Conservation (phyloP, 495 filamentous ascomycete species). For the Astrothelium macrocarpum region DNA sequence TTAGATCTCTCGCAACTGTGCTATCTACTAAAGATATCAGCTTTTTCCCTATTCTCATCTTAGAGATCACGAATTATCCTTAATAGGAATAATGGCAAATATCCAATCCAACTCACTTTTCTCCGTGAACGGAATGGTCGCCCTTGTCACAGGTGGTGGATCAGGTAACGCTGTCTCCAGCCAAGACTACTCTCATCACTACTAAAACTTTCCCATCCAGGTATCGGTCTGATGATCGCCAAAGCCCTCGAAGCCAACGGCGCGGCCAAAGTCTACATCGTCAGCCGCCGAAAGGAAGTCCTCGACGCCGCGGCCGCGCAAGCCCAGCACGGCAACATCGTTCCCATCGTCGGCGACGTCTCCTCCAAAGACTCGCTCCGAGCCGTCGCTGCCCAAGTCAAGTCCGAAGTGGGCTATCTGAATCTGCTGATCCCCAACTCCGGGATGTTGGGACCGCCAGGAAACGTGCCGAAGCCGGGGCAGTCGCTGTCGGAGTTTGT, state of each 20-base stretch:
- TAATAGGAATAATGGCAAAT: constrained; percentile 2
- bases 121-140: constrained; percentile 51
- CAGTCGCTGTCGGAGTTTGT: constrained; percentile 19
- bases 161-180: constrained; percentile 33
- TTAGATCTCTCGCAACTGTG: not conserved
- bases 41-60: no score
- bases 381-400: constrained; percentile 27
- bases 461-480: constrained; percentile 6
- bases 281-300: constrained; percentile 47
- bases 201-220: constrained; percentile 26
- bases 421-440: constrained; percentile 26
- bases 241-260: constrained; percentile 54
- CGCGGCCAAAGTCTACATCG: constrained; percentile 57
- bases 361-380: constrained; percentile 35
- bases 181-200: not conserved
- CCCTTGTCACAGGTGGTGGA: constrained; percentile 53
- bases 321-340: constrained; percentile 27
- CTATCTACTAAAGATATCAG: no score
- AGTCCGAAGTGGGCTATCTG: constrained; percentile 33
- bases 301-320: constrained; percentile 18
- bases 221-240: constrained; percentile 58
- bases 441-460: constrained; percentile 15
- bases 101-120: constrained; percentile 35
- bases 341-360: constrained; percentile 36
- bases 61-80: not conserved